phyloP scores from a whole-genome alignment of 495 filamentous ascomycete genomes.

The Amphirosellinia nigrospora region DNA sequence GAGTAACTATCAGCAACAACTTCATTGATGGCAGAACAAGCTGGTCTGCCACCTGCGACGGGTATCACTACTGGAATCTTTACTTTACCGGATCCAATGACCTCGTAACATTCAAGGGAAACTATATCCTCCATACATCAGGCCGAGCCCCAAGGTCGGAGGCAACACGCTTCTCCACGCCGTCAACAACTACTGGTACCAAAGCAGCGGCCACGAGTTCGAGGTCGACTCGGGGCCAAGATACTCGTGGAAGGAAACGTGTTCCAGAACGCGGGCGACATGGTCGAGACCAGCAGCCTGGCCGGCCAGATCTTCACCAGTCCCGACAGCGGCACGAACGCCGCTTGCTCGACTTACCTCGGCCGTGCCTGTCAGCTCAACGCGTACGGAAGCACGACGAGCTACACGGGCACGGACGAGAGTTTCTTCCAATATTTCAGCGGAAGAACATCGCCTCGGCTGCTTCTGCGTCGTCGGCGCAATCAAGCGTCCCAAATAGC shows the following conservation, averaged over 20 bases:
- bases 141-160: conserved; percentile 59
- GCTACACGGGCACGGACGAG: conserved; percentile 41
- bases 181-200: conserved; percentile 67
- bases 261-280: conserved; percentile 55
- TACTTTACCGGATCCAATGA: conserved; percentile 52
- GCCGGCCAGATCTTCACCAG: conserved; percentile 53
- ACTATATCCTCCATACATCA: conserved; percentile 60
- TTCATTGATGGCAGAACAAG: conserved; percentile 56
- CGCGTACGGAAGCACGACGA: conserved; percentile 52
- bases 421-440: conserved; percentile 54
- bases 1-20: conserved; percentile 51
- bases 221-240: conserved; percentile 58
- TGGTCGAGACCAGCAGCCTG: conserved; percentile 34
- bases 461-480: conserved; percentile 40
- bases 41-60: conserved; percentile 60
- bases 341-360: conserved; percentile 47
- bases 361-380: conserved; percentile 55
- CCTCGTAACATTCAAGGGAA: conserved; percentile 50
- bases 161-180: conserved; percentile 55
- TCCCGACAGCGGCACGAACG: conserved; percentile 45
- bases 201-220: conserved; percentile 61
- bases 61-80: conserved; percentile 63
- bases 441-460: conserved; percentile 57
- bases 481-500: conserved; percentile 38
- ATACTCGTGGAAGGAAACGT: conserved; percentile 65